A percentile compares a stretch with the other conserved stretches of the same genome.
Conservation (phyloP, 1,139 yeast species). For the Protomyces gravidus region DNA sequence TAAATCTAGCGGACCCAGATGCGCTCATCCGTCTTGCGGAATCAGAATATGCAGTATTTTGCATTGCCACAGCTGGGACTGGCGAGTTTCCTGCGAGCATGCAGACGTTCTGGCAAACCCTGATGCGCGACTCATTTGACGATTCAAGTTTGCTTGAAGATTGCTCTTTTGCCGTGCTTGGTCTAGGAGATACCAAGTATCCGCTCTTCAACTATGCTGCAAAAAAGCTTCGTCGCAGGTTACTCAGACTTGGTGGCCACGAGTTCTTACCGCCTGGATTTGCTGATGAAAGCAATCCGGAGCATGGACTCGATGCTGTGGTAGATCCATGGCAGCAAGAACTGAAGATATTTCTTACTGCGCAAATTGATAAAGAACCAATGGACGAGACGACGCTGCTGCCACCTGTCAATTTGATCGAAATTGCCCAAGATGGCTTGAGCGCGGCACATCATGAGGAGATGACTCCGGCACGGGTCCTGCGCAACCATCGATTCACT, state of each 20-base stretch:
- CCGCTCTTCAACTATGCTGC: conserved; percentile 76
- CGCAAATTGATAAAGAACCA: conserved; percentile 36
- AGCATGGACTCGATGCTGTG: conserved; percentile 55
- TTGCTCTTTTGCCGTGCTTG: conserved; percentile 66
- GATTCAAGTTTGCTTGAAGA: conserved; percentile 51
- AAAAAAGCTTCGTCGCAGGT: conserved; percentile 70
- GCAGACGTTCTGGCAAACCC: conserved; percentile 62
- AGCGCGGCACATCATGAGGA: not conserved
- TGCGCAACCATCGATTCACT: conserved; percentile 58
- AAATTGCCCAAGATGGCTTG: not conserved
- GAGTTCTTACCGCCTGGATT: conserved; percentile 74
- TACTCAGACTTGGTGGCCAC: conserved; percentile 73
- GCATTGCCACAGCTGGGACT: conserved; percentile 92
- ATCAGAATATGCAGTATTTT: conserved; percentile 53
- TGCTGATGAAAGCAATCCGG: conserved; percentile 78
- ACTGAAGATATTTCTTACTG: conserved; percentile 32
- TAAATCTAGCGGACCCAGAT: conserved; percentile 61
- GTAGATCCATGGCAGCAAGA: conserved; percentile 41
- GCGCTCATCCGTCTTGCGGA: conserved; percentile 49
- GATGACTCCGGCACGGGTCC: conserved; percentile 38
- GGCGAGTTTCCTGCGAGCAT: conserved; percentile 88
- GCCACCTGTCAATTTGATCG: conserved; percentile 43
- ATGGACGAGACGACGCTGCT: conserved; percentile 47
- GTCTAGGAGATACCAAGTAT: conserved; percentile 93
- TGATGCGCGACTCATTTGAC: conserved; percentile 67